Base-by-base conservation (phyloP, 768 basidiomycete genomes). In the Crepidotus variabilis region DNA sequence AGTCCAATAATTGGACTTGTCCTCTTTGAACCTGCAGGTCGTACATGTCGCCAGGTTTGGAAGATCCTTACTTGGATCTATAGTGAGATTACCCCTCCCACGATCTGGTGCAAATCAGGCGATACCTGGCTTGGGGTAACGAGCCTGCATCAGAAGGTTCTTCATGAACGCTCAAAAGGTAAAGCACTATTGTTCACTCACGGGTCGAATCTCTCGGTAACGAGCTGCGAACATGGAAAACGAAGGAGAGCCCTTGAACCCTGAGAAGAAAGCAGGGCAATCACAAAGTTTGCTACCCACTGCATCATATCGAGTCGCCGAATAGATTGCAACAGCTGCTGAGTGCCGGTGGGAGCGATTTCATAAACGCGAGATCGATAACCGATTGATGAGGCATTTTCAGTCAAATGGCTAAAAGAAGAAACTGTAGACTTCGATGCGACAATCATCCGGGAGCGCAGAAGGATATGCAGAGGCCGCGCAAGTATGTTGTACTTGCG, bases 161-260 rank as follows among this genome's bases (percentile, higher is more conserved):
- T n/a, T n/a, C n/a, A n/a, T n/a, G n/a, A n/a, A n/a, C n/a, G n/a
- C n/a, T n/a, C n/a, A n/a, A n/a, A n/a, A n/a, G n/a, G n/a, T n/a
- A n/a, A n/a, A n/a, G n/a, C n/a, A n/a, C n/a, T n/a, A n/a, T n/a
- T n/a, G n/a, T n/a, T 13, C 23, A 54, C 63, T 2, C 21, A 65
- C 63, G 63, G 63, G 34, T 65, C 63, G 50, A 60, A 61, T 13
- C 63, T 59, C 54, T 63, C 61, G 22, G 57, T 54, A 4, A 65
- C 60, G 23, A 65, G 61, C 52, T 65, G 63, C 11, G 63, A 61
- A 50, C 60, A 64, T 14, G 63, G 55, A 47, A 65, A 63, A 9
- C 63, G 63, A 43, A 65, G 35, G 28, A 62, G 60, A 14, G 63
- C 63, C 33, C 56, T 46, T 7, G n/a, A 56, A 57, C 32, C 35